Evolutionary conservation across 176 grass and related monocot genomes (phyloP).

Genomic region (Zizania latifolia): DNA sequence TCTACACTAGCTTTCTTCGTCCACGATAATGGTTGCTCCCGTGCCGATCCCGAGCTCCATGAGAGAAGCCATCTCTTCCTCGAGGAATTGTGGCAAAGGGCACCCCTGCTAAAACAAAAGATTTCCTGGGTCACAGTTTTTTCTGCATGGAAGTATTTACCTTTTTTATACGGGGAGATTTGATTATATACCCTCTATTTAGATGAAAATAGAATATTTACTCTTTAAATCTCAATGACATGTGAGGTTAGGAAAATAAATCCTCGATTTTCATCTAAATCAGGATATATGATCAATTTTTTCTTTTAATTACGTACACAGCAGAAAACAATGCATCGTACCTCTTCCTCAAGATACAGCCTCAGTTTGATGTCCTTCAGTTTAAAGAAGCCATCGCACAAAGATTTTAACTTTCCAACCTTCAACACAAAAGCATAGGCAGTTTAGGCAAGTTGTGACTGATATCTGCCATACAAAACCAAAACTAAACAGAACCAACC

Average conservation of each 20-base stretch:
- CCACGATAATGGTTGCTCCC: slow-evolving; percentile 59
- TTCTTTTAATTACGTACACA: too few species aligned
- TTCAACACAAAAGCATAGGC: neutral
- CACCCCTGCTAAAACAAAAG: slow-evolving; percentile 40
- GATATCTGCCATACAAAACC: neutral
- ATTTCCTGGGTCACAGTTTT: neutral
- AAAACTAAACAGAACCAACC: neutral
- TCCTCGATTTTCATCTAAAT: too few species aligned
- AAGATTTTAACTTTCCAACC: slow-evolving; percentile 75
- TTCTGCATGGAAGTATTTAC: neutral
- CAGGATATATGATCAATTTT: too few species aligned
- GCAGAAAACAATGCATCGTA: slow-evolving; percentile 1
- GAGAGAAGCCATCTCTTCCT: slow-evolving; percentile 68
- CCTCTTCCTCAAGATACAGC: slow-evolving; percentile 85
- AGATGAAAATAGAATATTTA: too few species aligned
- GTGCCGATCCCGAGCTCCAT: slow-evolving; percentile 61
- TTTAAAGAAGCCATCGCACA: slow-evolving; percentile 92
- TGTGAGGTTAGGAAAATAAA: too few species aligned
- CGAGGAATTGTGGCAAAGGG: slow-evolving; percentile 53
- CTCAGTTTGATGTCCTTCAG: slow-evolving; percentile 70
- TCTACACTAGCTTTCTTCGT: slow-evolving; percentile 64
- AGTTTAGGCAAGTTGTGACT: neutral
- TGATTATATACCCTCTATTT: too few species aligned
- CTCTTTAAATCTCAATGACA: too few species aligned
- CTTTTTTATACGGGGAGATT: too few species aligned